phyloP scores from a whole-genome alignment of 2,329 filamentous ascomycete species.

The Colletotrichum sidae region DNA sequence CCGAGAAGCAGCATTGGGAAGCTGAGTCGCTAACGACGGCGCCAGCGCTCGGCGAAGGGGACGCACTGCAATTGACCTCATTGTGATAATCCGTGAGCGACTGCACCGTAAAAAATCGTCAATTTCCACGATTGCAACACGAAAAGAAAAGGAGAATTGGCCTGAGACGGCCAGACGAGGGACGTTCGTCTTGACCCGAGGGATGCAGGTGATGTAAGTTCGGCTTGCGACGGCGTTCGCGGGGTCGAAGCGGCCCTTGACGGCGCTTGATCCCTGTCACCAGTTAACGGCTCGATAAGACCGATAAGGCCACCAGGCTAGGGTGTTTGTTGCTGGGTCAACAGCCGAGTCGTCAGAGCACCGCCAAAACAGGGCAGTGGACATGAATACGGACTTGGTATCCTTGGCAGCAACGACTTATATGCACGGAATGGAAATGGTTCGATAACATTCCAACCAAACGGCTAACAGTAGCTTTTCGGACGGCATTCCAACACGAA shows the following conservation, averaged over 20 bases:
- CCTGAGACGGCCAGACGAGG: constrained; percentile 24
- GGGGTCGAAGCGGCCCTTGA: constrained; percentile 35
- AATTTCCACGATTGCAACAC: constrained; percentile 8
- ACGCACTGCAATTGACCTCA: constrained; percentile 32
- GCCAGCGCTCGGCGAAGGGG: constrained; percentile 33
- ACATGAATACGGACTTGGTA: constrained; percentile 32
- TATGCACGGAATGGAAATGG: constrained; percentile 19
- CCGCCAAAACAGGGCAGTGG: constrained; percentile 38
- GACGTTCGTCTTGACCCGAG: constrained; percentile 27
- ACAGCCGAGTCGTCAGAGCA: constrained; percentile 44
- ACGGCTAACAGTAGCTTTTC: constrained; percentile 9
- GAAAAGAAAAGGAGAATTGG: constrained; percentile 19
- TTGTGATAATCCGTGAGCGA: constrained; percentile 20
- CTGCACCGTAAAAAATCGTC: constrained; percentile 4
- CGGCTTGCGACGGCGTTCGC: constrained; percentile 40
- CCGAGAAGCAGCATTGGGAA: constrained; percentile 35
- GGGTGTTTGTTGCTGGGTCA: constrained; percentile 55
- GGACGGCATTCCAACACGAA: constrained; percentile 42
- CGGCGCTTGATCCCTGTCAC: constrained; percentile 10
- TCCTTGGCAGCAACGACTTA: constrained; percentile 28
- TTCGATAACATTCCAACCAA: constrained; percentile 26
- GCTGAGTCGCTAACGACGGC: constrained; percentile 24
- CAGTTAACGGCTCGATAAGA: constrained; percentile 42
- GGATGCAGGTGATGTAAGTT: constrained; percentile 39
- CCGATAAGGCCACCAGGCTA: constrained; percentile 40